phyloP scores from a whole-genome alignment of 176 grass and related monocot species.

The Triticum urartu region DNA sequence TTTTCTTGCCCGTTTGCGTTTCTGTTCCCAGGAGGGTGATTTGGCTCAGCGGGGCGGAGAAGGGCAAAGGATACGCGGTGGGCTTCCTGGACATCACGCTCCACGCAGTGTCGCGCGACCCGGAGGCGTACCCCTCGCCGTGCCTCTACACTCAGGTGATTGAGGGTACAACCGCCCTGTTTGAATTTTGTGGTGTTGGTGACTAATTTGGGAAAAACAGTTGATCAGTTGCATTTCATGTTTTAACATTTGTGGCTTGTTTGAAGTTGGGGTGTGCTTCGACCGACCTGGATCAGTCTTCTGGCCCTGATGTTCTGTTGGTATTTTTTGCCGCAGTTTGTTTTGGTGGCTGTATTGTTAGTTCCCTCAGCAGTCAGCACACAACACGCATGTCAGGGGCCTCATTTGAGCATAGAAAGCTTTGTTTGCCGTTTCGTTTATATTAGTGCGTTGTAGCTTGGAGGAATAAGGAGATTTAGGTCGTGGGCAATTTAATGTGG shows the following conservation, averaged over 20 bases:
- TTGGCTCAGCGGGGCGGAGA: conserved; percentile 80
- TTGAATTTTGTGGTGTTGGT: background rate
- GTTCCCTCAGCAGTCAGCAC: conserved; percentile 14
- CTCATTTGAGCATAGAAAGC: background rate
- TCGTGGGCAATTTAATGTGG: background rate
- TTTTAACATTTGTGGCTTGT: background rate
- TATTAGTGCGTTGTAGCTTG: background rate
- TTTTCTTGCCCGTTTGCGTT: background rate
- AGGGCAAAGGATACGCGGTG: conserved; percentile 66
- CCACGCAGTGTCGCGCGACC: conserved; percentile 87
- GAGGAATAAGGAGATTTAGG: background rate
- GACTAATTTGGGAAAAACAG: background rate
- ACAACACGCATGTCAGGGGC: background rate
- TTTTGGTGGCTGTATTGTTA: background rate
- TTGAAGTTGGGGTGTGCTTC: background rate
- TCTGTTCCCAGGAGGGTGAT: conserved; percentile 69
- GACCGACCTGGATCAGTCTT: background rate
- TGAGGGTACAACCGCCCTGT: background rate
- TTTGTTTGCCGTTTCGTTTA: background rate
- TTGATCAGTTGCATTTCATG: background rate
- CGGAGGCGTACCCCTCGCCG: conserved; percentile 68
- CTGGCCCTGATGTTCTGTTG: background rate
- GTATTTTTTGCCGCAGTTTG: background rate
- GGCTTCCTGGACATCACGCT: conserved; percentile 81
- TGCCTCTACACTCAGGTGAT: conserved; percentile 96